A percentile compares a stretch with the other conserved stretches of the same genome.
Conservation (phyloP, 2,329 filamentous ascomycete genomes). For the Xylariaceae sp. region DNA sequence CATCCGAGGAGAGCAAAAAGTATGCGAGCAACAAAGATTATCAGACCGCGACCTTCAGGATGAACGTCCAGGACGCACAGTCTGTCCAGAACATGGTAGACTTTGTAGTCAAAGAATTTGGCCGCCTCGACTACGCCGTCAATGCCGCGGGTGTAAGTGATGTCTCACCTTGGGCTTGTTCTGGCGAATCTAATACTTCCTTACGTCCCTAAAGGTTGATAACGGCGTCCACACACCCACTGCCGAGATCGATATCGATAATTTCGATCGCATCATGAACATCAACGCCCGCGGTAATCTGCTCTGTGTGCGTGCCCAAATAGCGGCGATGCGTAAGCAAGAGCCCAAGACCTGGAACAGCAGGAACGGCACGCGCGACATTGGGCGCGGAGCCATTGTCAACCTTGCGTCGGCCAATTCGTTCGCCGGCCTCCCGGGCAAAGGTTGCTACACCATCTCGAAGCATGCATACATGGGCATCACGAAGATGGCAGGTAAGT, state of each 20-base stretch:
- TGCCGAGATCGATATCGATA: constrained; percentile 19
- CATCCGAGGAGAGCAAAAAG: constrained; percentile 24
- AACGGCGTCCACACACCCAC: constrained; percentile 20
- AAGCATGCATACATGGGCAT: constrained; percentile 25
- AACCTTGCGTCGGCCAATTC: constrained; percentile 25
- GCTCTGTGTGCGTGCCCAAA: constrained; percentile 17
- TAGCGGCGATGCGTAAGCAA: constrained; percentile 23
- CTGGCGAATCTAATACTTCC: background rate
- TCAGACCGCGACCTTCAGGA: constrained; percentile 8
- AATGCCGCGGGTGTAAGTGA: constrained; percentile 26
- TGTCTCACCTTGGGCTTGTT: background rate
- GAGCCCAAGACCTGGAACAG: constrained; percentile 21
- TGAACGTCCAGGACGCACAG: constrained; percentile 22
- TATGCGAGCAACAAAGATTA: constrained; percentile 23
- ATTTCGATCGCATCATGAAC: constrained; percentile 27
- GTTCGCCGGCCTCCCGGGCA: constrained; percentile 19
- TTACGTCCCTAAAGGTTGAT: constrained; percentile 7
- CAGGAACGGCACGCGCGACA: constrained; percentile 19
- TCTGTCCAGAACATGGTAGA: constrained; percentile 25
- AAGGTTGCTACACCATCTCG: constrained; percentile 24
- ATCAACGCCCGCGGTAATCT: constrained; percentile 26
- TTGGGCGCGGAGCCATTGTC: constrained; percentile 24
- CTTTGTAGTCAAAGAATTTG: constrained; percentile 22
- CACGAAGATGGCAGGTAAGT: constrained; percentile 21
- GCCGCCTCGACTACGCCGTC: constrained; percentile 27